These are phyloP conservation scores for Malassezia vespertilionis DNA, from an alignment of 1,284 basidiomycete species.

Conservation along the genomic window DNA sequence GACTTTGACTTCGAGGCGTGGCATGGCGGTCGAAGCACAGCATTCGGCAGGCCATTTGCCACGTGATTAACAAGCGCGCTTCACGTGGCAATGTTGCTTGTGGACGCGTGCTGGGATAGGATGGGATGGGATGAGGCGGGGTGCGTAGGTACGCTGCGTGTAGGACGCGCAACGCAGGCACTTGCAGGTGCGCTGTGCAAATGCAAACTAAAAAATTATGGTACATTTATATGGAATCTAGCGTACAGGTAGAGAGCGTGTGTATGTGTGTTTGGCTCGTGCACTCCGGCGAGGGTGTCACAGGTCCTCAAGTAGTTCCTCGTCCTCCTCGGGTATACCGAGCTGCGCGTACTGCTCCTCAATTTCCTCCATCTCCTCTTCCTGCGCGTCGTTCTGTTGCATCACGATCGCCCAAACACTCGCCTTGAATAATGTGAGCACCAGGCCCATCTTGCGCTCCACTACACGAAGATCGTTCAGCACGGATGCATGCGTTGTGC, in stretches of 20 bases:
- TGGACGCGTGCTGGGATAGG: not conserved
- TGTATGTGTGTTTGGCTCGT: no score
- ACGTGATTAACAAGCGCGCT: no score
- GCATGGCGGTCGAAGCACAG: no score
- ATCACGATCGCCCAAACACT: slow-evolving; percentile 89
- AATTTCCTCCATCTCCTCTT: slow-evolving; percentile 21
- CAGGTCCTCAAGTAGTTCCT: no score
- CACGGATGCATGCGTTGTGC: slow-evolving; percentile 65
- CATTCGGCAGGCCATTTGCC: no score
- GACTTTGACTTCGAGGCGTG: slow-evolving; percentile 44
- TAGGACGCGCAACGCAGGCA: no score
- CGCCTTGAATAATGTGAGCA: slow-evolving; percentile 67
- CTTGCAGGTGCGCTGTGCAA: no score
- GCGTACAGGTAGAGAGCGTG: no score
- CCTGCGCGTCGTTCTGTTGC: slow-evolving; percentile 60
- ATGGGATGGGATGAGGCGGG: not conserved
- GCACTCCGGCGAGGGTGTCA: no score
- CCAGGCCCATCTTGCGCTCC: slow-evolving; percentile 85
- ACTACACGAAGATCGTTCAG: slow-evolving; percentile 68
- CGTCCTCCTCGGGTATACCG: not conserved
- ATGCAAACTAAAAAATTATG: no score
- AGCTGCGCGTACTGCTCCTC: not conserved
- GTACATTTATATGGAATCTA: no score
- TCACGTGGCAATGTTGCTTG: not conserved
- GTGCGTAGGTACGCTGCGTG: no score